These are phyloP conservation scores for Plasmodium cynomolgi DNA, from an alignment of 169 alveolate species.

Conservation along the genomic window DNA sequence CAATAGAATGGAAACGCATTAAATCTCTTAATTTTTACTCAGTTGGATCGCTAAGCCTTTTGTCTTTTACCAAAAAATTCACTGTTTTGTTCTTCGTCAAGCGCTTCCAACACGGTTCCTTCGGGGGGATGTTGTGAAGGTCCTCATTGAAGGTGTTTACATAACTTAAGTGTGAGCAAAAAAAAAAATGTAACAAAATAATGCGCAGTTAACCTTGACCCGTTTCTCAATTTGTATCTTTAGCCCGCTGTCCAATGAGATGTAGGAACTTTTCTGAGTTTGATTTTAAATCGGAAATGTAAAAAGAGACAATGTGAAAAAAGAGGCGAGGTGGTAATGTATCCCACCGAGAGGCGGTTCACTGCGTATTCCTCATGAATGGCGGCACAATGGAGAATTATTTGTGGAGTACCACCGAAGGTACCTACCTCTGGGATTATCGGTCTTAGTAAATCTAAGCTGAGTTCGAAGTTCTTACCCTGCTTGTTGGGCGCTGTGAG, in stretches of 20 bases:
- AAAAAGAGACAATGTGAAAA: background rate
- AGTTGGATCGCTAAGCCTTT: conserved; percentile 45
- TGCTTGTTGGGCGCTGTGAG: conserved; percentile 30
- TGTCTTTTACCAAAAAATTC: conserved; percentile 46
- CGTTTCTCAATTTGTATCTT: conserved; percentile 38
- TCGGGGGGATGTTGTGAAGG: background rate
- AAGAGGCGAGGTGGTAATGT: background rate
- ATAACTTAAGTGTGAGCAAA: background rate
- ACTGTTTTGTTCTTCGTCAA: conserved; percentile 32
- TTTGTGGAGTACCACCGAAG: background rate
- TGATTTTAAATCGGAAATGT: background rate
- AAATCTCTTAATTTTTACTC: conserved; percentile 20
- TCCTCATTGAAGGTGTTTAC: background rate
- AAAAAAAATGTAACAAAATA: background rate
- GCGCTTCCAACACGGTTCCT: conserved; percentile 76
- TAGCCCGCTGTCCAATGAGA: conserved; percentile 3
- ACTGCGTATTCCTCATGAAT: background rate
- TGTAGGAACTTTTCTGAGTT: conserved; percentile 32
- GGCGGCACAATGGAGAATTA: background rate
- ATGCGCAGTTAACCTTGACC: conserved; percentile 24
- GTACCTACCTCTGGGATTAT: conserved; percentile 59
- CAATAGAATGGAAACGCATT: background rate
- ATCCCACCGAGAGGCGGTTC: background rate
- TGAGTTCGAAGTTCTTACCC: conserved; percentile 33
- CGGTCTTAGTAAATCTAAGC: conserved; percentile 43